Evolutionary conservation across 164 flowering plant species (phyloP), one percentile per base, ranked within the genome.

Genomic region (Nymphaea colorata): DNA sequence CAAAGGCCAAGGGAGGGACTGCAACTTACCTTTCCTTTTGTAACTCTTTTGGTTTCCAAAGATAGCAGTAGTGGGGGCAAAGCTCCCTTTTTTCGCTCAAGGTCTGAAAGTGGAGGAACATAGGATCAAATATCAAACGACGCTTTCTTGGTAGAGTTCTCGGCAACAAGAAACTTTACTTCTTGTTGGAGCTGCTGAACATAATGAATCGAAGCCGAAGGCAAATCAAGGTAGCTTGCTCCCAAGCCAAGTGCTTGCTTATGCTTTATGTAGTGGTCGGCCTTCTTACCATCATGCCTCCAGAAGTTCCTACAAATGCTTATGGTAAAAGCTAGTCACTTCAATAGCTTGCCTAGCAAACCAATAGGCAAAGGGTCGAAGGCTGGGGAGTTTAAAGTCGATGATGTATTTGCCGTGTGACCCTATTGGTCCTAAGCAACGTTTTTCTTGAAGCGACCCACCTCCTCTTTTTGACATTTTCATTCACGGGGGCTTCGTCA

Each of bases 271-370:
- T 25, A 62, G 66, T 66, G 55, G 67, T 66, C 25, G 57, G 59
- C 67, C 57, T 44, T 66, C 55, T 57, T 66, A 45, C 59, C 59
- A 55, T 10, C 10, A 16, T 55, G 43, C 62, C 69, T 67, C 45
- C 36, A 67, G 68, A 67, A 67, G 44, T 44, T 53, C 25, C 16
- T 55, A 67, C 68, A 47, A 67, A 67, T 53, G 43, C 44, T 53
- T 67, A 10, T 16, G 43, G 44, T 67, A 67, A 61, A 67, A 67
- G 68, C 62, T 67, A 45, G 43, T 69, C 18, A 59, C 66, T 45
- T 62, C 7, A 45, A 59, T 69, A 63, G 71, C 71, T 69, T 69
- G 61, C 66, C 61, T 62, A 25, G 66, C 71, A 69, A 62, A 59
- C 66, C 15, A 18, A 62, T 62, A 44, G 60, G 71, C 60, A 18